These are phyloP conservation scores for Candida hungchunana DNA, from an alignment of 805 yeast species.

Conservation along the genomic window DNA sequence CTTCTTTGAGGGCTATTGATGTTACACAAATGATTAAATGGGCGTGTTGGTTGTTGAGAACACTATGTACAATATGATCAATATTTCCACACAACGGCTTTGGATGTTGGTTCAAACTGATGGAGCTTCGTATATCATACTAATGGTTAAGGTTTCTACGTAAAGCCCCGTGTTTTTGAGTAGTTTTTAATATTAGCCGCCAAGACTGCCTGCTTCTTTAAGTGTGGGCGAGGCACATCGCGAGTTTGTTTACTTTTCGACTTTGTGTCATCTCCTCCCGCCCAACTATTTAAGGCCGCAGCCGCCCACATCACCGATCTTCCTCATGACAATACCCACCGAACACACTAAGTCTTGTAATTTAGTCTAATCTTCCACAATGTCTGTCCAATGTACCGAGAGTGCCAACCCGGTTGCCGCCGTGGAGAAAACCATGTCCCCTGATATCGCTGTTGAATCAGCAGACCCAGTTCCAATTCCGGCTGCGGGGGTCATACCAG, in stretches of 20 bases:
- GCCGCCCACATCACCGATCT: no score
- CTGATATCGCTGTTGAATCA: no score
- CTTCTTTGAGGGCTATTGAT: constrained; percentile 12
- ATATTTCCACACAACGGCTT: constrained; percentile 7
- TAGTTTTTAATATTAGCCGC: not conserved
- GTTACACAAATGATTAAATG: constrained; percentile 6
- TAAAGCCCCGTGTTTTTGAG: not conserved
- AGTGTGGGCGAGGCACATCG: not conserved
- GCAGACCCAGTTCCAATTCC: no score
- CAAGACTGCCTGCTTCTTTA: not conserved
- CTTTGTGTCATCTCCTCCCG: not conserved
- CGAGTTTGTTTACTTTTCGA: not conserved
- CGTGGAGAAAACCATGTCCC: no score
- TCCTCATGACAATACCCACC: no score
- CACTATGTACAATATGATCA: not conserved
- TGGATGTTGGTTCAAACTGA: constrained; percentile 15
- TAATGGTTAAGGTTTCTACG: constrained; percentile 20
- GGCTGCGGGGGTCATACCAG: no score
- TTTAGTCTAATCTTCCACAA: not conserved
- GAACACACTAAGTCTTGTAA: no score
- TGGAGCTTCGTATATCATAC: constrained; percentile 24
- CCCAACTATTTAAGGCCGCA: no score
- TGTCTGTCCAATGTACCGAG: not conserved
- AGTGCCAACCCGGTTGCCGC: no score
- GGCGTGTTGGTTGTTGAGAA: constrained; percentile 3